These are phyloP conservation scores for Paecilomyces sp. DNA, from an alignment of 2,329 filamentous ascomycete genomes.

Conservation along the genomic window DNA sequence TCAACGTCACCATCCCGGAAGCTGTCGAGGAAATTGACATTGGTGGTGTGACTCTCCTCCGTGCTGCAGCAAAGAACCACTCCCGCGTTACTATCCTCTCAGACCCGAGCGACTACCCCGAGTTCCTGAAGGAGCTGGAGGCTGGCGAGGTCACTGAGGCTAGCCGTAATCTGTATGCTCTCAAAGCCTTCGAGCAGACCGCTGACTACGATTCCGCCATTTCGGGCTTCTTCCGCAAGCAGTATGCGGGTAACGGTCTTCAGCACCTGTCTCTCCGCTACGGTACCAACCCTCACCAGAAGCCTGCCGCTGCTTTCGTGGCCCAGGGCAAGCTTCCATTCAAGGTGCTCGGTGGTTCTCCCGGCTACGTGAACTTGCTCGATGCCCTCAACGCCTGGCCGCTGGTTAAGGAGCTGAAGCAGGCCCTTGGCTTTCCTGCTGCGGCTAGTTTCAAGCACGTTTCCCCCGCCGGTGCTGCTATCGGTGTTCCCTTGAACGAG, in stretches of 20 bases:
- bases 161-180: constrained; percentile 80
- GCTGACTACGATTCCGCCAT: constrained; percentile 95
- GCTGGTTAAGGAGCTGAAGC: constrained; percentile 90
- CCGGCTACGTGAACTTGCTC: constrained; percentile 95
- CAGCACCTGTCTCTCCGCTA: constrained; percentile 86
- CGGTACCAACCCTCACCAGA: constrained; percentile 96
- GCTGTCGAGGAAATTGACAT: constrained; percentile 99
- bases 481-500: constrained; percentile 76
- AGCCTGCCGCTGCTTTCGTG: constrained; percentile 81
- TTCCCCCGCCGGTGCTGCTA: constrained; percentile 90
- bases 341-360: constrained; percentile 82
- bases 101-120: constrained; percentile 86
- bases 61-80: constrained; percentile 97
- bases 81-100: constrained; percentile 90
- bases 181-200: constrained; percentile 98
- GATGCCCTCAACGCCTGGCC: constrained; percentile 97
- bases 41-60: constrained; percentile 90
- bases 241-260: constrained; percentile 78
- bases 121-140: constrained; percentile 86
- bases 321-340: constrained; percentile 74
- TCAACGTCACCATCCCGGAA: constrained; percentile 93
- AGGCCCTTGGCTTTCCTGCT: constrained; percentile 77
- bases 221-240: constrained; percentile 93
- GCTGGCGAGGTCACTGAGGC: constrained; percentile 76
- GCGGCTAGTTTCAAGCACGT: constrained; percentile 99